Evolutionary conservation across 1,284 basidiomycete species (phyloP), one percentile per base, ranked within the genome.

Genomic region (Dichomitus squalens): DNA sequence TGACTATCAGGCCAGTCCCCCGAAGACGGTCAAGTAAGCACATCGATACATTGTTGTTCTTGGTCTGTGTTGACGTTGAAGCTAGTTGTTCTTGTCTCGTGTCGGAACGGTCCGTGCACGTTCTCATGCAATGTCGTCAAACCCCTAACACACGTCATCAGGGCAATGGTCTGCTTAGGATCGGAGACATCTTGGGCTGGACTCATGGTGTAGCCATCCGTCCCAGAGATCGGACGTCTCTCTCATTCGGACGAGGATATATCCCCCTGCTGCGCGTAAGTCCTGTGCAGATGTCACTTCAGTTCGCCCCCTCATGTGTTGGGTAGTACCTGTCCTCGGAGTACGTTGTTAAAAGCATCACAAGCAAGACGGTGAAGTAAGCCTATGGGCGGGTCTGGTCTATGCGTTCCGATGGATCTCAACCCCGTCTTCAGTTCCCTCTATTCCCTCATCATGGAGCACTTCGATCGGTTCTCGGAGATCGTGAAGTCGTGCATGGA

Each of bases 241-340:
- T 89, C 25, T 87, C 86, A 0, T 90, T 88, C 57, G 85, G 87
- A 60, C 71, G 77, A 25, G 83, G 79, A 0, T 80, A 80, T 59
- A 68, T 88, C 7, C 83, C 82, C 0, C 61, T 88, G 7, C 68
- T 90, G 18, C 76, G 79, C 49, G 87, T 88, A 63, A 33, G 77
- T 61, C 1, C 8, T 34, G 7, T n/a, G n/a, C 29, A 8, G 11
- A 36, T 43, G 57, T 4, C 9, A 9, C 25, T 20, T 14, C 34
- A 11, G 25, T 36, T n/a, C n/a, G n/a, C 1, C 11, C 2, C 12
- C 34, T 21, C 44, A 14, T 21, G 9, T 18, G 6, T 23, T 23
- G 16, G 16, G 0, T 48, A 89, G 85, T 87, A 86, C 61, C 68
- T 86, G 21, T 80, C 86, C 0, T 88, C 85, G 2, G 81, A 86